Conservation (phyloP, 257 asterid species). For the Anisodus tanguticus region DNA sequence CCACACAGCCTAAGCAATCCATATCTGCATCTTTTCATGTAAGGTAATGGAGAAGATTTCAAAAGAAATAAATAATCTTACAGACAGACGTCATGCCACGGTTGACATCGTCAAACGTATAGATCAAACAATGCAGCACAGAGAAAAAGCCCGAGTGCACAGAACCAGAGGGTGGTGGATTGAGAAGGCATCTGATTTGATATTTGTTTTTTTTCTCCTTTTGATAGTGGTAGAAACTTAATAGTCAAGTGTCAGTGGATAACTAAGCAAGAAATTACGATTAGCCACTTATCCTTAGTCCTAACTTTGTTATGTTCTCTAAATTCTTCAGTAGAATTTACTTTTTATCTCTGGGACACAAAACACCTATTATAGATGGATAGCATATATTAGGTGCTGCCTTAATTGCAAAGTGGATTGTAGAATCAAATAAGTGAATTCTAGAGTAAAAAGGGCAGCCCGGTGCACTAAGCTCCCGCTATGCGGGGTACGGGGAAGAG, state of each 20-base stretch:
- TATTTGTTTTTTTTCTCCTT: neutral
- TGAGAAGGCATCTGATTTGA: slow-evolving; percentile 1
- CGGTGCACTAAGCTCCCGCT: too few relatives aligned
- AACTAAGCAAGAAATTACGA: neutral
- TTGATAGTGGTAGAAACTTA: neutral
- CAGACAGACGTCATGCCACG: neutral
- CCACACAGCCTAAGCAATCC: neutral
- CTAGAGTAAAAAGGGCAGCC: neutral
- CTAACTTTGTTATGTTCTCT: neutral
- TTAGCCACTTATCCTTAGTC: slow-evolving; percentile 18
- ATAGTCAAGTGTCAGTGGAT: neutral
- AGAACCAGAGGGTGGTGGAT: neutral
- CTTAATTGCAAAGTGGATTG: neutral
- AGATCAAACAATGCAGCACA: neutral
- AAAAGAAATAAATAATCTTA: slow-evolving; percentile 12
- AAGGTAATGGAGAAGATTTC: neutral
- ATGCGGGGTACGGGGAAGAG: too few relatives aligned
- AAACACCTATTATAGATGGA: neutral
- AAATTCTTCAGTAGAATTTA: neutral
- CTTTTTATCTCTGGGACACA: neutral
- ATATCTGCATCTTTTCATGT: slow-evolving; percentile 10
- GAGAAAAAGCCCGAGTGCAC: neutral
- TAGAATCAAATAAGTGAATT: neutral
- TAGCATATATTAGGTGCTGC: neutral
- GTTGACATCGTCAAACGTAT: neutral